Evolutionary conservation across 805 yeast genomes (phyloP).

Genomic region (Saccharomycopsis babjevae): DNA sequence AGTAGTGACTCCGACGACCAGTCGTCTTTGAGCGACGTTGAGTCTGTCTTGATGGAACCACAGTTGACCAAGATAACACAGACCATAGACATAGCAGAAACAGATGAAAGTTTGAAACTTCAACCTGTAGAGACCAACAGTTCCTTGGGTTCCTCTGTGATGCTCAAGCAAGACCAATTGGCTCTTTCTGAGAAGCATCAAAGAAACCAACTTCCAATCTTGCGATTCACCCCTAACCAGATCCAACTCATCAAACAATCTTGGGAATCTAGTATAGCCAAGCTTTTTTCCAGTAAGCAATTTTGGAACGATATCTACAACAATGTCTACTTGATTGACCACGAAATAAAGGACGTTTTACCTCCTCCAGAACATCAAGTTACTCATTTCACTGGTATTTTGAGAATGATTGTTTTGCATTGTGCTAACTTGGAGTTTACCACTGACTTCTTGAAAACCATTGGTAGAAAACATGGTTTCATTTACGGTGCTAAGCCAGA

Average conservation of each 20-base stretch:
- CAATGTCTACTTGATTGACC: conserved; percentile 13
- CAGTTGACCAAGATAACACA: background rate
- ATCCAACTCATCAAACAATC: background rate
- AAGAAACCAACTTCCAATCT: background rate
- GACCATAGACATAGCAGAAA: background rate
- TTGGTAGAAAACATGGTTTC: conserved; percentile 19
- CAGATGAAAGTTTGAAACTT: background rate
- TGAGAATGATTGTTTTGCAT: conserved; percentile 17
- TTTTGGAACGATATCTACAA: conserved; percentile 18
- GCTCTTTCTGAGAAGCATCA: background rate
- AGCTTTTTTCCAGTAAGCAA: conserved; percentile 13
- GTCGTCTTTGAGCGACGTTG: background rate
- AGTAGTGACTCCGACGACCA: background rate
- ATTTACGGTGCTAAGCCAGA: conserved; percentile 19
- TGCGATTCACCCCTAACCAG: background rate
- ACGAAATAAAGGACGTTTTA: conserved; percentile 11
- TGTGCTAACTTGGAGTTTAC: conserved; percentile 14
- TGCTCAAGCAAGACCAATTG: background rate
- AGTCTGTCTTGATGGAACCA: background rate
- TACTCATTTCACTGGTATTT: conserved; percentile 17
- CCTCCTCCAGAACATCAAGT: conserved; percentile 18
- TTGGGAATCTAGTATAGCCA: background rate
- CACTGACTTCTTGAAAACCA: conserved; percentile 15
- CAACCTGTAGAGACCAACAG: background rate
- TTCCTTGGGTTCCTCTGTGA: background rate